Evolutionary conservation across 176 grass and related monocot genomes (phyloP), one percentile per base, ranked within the genome.

Genomic region (Rhynchospora pubera): DNA sequence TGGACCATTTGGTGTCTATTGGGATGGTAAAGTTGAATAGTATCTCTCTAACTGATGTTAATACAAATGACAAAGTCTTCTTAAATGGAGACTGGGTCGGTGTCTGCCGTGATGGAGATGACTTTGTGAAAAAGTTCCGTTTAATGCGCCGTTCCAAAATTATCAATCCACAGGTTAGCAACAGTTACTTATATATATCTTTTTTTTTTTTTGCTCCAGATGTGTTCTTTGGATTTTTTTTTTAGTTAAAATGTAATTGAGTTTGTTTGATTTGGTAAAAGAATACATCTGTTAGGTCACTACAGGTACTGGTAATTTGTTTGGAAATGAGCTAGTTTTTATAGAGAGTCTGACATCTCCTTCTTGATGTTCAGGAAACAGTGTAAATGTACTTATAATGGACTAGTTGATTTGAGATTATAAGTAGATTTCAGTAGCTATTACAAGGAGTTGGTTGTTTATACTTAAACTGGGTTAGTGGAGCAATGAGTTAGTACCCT

Each of bases 81-180:
- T 61, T 98, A 78, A 93, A 98, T 90, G 92, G 91, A 9, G 86
- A 90, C 50, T 97, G 92, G 95, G 65, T 94, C 21, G 92, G 95
- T 23, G 90, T 84, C 75, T 97, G 95, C 85, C 50, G 62, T 19
- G 89, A 98, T 45, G 59, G 89, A 66, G 85, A n/a, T 52, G 89
- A 84, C 48, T 94, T 98, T 91, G 90, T 91, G 57, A 80, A 84
- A 72, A 91, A 88, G 51, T 89, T 98, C 73, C 88, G 87, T 88
- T 91, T 78, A 81, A 89, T 91, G 87, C 91, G 92, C 28, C 92
- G 90, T 18, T 87, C 87, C 79, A 88, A 79, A 62, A 78, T 87
- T 73, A 88, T 98, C 0, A 74, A 94, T 85, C 75, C 85, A 47
- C 90, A 94, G 90, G 94, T 94, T 75, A 68, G 48, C 73, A 45